These are phyloP conservation scores for Fusarium phyllophilum DNA, from an alignment of 2,329 filamentous ascomycete species.

Conservation along the genomic window DNA sequence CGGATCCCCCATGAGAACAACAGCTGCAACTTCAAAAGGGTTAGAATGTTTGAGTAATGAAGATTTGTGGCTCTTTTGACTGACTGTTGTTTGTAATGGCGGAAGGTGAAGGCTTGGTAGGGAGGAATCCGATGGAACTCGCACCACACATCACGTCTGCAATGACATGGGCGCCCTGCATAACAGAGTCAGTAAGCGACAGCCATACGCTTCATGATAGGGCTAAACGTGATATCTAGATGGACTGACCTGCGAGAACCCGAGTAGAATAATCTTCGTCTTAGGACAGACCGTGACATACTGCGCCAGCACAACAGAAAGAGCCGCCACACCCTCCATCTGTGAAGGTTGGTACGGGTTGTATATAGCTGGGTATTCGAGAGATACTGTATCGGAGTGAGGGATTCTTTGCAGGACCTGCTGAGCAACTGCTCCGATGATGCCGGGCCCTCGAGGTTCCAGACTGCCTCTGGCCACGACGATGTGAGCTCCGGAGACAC, in stretches of 20 bases:
- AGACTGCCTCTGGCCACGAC: conserved; percentile 35
- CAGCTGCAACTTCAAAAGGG: conserved; percentile 19
- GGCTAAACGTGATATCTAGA: no score
- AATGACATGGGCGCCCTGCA: conserved; percentile 38
- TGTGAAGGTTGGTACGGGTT: conserved; percentile 33
- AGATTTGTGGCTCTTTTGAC: background rate
- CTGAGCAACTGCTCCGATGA: conserved; percentile 36
- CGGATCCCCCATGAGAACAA: conserved; percentile 41
- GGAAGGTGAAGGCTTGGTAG: conserved; percentile 16
- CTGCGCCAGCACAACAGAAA: conserved; percentile 10
- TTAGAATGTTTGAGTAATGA: background rate
- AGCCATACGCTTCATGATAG: no score
- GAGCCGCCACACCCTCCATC: conserved; percentile 23
- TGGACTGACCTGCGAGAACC: background rate
- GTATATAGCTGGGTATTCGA: conserved; percentile 32
- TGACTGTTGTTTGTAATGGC: conserved; percentile 23
- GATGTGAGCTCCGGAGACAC: conserved; percentile 31
- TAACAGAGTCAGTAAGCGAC: background rate
- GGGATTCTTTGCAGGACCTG: conserved; percentile 15
- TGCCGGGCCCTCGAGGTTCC: conserved; percentile 32
- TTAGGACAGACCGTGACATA: conserved; percentile 26
- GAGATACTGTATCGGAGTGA: conserved; percentile 10
- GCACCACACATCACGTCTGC: conserved; percentile 38
- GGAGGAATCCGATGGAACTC: conserved; percentile 33
- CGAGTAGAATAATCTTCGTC: conserved; percentile 38